Percentiles rank a stretch among this genome's conserved stretches.
Conservation (phyloP, 2,329 filamentous ascomycete genomes). For the Juglanconis oblonga region DNA sequence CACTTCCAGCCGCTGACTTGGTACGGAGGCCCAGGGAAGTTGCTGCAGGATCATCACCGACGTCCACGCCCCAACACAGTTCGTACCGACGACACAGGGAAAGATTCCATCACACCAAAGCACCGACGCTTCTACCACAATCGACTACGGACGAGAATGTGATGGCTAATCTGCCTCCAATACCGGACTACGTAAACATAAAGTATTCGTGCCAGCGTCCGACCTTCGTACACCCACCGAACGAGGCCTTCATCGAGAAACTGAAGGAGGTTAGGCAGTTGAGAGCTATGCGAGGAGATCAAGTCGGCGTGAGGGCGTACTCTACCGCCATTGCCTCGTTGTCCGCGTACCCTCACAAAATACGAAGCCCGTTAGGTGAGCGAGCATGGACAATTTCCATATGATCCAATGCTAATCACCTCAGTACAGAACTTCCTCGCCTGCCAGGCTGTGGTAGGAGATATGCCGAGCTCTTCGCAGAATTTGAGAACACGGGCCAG, state of each 20-base stretch:
- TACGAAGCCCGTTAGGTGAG: conserved; percentile 42
- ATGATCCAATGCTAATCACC: not conserved
- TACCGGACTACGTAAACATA: conserved; percentile 65
- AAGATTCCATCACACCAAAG: conserved; percentile 16
- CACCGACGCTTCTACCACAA: conserved; percentile 53
- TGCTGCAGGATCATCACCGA: conserved; percentile 3
- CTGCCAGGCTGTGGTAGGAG: conserved; percentile 82
- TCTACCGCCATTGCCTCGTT: conserved; percentile 81
- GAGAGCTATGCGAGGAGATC: conserved; percentile 69
- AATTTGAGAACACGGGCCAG: conserved; percentile 62
- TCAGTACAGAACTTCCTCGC: conserved; percentile 41
- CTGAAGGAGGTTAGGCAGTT: conserved; percentile 72
- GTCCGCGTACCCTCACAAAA: conserved; percentile 68
- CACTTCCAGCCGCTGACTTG: conserved; percentile 6
- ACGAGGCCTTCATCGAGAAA: conserved; percentile 69
- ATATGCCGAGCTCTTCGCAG: conserved; percentile 72
- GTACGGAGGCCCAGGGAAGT: conserved; percentile 9
- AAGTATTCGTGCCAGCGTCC: conserved; percentile 79
- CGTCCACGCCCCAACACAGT: not conserved
- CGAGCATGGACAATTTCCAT: not conserved
- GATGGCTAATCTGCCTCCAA: conserved; percentile 51
- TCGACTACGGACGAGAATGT: conserved; percentile 78
- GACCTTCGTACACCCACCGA: conserved; percentile 68
- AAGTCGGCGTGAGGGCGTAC: conserved; percentile 81
- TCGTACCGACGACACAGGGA: conserved; percentile 17